Evolutionary conservation across 1,284 basidiomycete species (phyloP), one percentile per base, ranked within the genome.

Genomic region (Cutaneotrichosporon cyanovorans): DNA sequence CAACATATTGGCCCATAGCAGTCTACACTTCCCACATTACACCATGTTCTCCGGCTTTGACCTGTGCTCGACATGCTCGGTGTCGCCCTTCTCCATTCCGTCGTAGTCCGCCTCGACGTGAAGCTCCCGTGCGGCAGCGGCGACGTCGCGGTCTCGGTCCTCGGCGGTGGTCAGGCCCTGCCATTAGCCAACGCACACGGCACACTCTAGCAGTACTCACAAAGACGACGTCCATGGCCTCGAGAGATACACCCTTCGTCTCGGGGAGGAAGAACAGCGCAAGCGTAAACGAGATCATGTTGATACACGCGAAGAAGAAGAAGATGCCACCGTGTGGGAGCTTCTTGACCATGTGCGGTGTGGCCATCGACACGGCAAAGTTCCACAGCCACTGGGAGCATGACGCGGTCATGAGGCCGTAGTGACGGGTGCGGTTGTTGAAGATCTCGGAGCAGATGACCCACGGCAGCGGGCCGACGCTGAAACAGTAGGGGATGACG

Each of bases 351-450:
- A 87, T 76, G 21, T 76, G 75, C 5, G 82, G 85, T 12, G 84
- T 86, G 20, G 80, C 75, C 67, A 82, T 82, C n/a, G 81, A 74
- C 21, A 85, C 76, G 43, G 81, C 81, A 58, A 85, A 87, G 71
- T 86, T 87, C 78, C 79, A 87, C 3, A 87, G 70, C 63, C 85
- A 88, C 54, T 87, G 85, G 2, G 82, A 78, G 10, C 78, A 78
- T 41, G 81, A 80, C 1, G 82, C 85, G 2, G 79, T 71, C 1
- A 82, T 79, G 36, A 87, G 73, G 40, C 86, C 86, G 59, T 82
- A 85, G 61, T 85, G 82, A 47, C 85, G 75, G 10, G 85, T 87
- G 37, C 84, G 73, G 32, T 84, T 88, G 22, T 82, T 84, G 77
- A 88, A 88, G 62, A 88, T 86, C 66, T 88, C 86, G 12, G 83